A percentile compares a stretch with the other conserved stretches of the same genome.
These are phyloP conservation scores for Emericellopsis terricola DNA, from an alignment of 495 filamentous ascomycete genomes.

Conservation along the genomic window DNA sequence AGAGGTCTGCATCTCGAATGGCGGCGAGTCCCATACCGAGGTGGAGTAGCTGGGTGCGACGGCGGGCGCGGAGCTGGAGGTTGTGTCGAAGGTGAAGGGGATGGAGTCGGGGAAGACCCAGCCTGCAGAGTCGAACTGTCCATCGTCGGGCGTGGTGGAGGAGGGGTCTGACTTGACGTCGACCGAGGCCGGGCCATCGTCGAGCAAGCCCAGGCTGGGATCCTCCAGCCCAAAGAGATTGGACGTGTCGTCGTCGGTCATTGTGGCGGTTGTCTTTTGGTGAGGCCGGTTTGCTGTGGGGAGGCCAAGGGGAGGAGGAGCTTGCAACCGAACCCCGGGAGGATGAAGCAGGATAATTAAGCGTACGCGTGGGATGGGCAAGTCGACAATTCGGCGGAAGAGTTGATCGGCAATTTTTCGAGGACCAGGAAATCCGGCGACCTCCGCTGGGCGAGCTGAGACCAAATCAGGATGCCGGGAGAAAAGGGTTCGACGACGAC, in stretches of 20 bases:
- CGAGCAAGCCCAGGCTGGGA: conserved; percentile 6
- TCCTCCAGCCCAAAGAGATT: conserved; percentile 15
- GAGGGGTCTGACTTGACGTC: conserved; percentile 11
- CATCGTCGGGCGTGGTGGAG: conserved; percentile 10
- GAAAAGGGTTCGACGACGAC: too few species aligned
- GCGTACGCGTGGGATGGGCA: too few species aligned
- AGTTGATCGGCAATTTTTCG: too few species aligned
- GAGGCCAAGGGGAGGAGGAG: conserved; percentile 1
- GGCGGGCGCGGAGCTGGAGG: conserved; percentile 4
- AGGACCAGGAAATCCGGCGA: too few species aligned
- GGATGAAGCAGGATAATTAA: too few species aligned
- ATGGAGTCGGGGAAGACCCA: conserved; percentile 26
- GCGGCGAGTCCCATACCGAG: conserved; percentile 1
- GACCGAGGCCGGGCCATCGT: conserved; percentile 4
- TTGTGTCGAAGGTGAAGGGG: conserved; percentile 10
- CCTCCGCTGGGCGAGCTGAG: too few species aligned
- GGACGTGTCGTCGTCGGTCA: conserved; percentile 12
- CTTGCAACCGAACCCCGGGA: too few species aligned
- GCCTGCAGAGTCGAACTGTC: conserved; percentile 11
- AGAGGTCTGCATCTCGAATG: not conserved
- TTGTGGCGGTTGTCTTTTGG: too few species aligned
- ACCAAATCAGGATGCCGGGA: too few species aligned
- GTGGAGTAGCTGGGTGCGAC: conserved; percentile 5
- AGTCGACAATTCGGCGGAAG: too few species aligned
- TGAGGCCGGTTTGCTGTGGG: too few species aligned